phyloP scores from a whole-genome alignment of 2,329 filamentous ascomycete genomes.

The Helminthosporium solani region DNA sequence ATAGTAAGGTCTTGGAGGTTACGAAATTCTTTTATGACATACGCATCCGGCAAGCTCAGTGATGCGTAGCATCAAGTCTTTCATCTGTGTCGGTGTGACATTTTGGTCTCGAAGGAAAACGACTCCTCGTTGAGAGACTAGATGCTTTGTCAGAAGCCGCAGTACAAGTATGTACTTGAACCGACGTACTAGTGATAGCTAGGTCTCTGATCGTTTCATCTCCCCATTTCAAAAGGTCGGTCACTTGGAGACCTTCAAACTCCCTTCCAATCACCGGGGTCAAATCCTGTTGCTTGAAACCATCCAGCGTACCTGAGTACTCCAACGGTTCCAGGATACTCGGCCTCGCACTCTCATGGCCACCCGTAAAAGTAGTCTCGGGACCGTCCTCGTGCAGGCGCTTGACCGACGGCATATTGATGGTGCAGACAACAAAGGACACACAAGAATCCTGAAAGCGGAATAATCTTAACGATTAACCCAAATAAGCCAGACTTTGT shows the following conservation, averaged over 20 bases:
- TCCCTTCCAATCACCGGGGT: conserved; percentile 56
- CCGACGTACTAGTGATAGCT: conserved; percentile 57
- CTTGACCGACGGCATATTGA: conserved; percentile 27
- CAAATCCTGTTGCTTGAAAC: conserved; percentile 41
- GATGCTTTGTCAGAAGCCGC: conserved; percentile 1
- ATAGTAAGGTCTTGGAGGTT: too few relatives aligned
- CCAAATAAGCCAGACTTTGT: not conserved
- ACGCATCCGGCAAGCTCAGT: conserved; percentile 57
- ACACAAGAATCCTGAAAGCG: not conserved
- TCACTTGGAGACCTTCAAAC: conserved; percentile 42
- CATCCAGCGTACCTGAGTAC: conserved; percentile 27
- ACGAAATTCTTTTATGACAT: conserved; percentile 44
- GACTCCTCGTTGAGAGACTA: conserved; percentile 68
- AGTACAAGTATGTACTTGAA: not conserved
- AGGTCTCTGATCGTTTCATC: conserved; percentile 44
- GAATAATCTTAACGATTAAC: not conserved
- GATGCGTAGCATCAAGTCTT: conserved; percentile 61
- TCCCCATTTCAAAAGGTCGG: conserved; percentile 33
- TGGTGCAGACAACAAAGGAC: not conserved
- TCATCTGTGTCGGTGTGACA: conserved; percentile 59
- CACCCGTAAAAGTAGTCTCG: conserved; percentile 17
- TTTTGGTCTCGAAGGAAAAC: conserved; percentile 68
- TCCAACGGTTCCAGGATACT: conserved; percentile 21
- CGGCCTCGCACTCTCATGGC: conserved; percentile 22
- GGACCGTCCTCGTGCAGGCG: conserved; percentile 12